phyloP scores from a whole-genome alignment of 108 stramenopile species.

The Cyclotella atomus region DNA sequence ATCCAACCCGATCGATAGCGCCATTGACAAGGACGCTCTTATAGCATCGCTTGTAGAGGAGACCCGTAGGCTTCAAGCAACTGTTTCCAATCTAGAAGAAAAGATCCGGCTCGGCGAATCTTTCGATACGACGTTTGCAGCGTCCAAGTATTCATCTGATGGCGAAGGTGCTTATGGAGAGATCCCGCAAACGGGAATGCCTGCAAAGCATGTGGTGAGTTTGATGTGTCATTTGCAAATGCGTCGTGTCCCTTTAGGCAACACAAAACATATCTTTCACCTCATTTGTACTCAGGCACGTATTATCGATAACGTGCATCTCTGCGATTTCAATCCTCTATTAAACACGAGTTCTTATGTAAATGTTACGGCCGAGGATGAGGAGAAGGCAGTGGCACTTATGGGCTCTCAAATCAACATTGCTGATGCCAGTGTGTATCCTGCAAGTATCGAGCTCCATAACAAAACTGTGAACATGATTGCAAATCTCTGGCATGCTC shows the following conservation, averaged over 20 bases:
- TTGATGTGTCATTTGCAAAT: too few species aligned
- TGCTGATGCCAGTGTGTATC: conserved; percentile 53
- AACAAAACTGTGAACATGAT: conserved; percentile 57
- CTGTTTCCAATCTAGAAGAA: conserved; percentile 3
- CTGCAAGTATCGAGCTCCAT: conserved; percentile 39
- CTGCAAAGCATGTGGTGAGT: conserved; percentile 17
- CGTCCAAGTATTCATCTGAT: conserved; percentile 1
- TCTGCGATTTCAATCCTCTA: conserved; percentile 42
- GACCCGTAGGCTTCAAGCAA: conserved; percentile 18
- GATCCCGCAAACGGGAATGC: conserved; percentile 25
- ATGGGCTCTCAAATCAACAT: conserved; percentile 35
- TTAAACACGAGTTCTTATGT: conserved; percentile 49
- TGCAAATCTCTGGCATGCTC: conserved; percentile 55
- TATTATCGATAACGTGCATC: conserved; percentile 14
- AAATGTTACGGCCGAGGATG: conserved; percentile 41
- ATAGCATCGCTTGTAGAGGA: conserved; percentile 25
- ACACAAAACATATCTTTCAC: too few species aligned
- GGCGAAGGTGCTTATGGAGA: neutral
- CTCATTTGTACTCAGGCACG: too few species aligned
- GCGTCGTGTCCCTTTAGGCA: too few species aligned
- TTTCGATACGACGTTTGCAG: conserved; percentile 11
- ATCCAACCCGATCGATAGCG: too few species aligned
- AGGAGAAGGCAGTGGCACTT: conserved; percentile 37
- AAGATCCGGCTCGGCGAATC: conserved; percentile 10
- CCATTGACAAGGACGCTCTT: conserved; percentile 25